These are phyloP conservation scores for Haplosporangium sp. DNA, from an alignment of 371 early-diverging fungal genomes.

Conservation along the genomic window DNA sequence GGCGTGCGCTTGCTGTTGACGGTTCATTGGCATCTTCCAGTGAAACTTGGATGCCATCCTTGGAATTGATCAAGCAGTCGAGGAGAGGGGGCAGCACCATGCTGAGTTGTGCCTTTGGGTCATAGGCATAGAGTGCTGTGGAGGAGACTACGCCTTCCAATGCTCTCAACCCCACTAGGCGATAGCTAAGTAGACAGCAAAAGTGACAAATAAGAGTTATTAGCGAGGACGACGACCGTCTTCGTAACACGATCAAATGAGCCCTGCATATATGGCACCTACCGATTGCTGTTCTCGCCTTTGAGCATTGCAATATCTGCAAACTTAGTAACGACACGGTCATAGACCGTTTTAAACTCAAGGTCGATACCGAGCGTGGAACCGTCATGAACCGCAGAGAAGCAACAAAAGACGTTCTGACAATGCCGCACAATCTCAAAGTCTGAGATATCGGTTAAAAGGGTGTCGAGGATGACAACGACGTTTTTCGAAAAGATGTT, in stretches of 20 bases:
- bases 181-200: conserved; percentile 54
- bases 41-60: conserved; percentile 25
- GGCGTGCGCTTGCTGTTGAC: conserved; percentile 20
- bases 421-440: conserved; percentile 45
- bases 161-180: conserved; percentile 66
- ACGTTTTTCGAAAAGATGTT: conserved; percentile 85
- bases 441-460: conserved; percentile 53
- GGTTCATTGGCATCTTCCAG: conserved; percentile 17
- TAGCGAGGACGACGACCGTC: background rate
- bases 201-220: background rate
- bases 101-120: conserved; percentile 64
- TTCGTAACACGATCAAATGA: background rate
- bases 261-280: conserved; percentile 1
- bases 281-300: conserved; percentile 33
- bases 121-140: conserved; percentile 63
- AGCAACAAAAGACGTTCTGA: conserved; percentile 71
- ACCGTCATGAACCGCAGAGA: conserved; percentile 76
- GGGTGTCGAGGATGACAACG: conserved; percentile 67
- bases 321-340: conserved; percentile 69
- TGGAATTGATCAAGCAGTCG: conserved; percentile 41
- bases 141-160: conserved; percentile 66
- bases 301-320: conserved; percentile 58
- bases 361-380: conserved; percentile 74
- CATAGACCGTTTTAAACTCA: conserved; percentile 73
- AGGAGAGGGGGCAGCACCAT: conserved; percentile 70